Base-by-base conservation (phyloP, 805 yeast species). In the Candida broadrunensis region DNA sequence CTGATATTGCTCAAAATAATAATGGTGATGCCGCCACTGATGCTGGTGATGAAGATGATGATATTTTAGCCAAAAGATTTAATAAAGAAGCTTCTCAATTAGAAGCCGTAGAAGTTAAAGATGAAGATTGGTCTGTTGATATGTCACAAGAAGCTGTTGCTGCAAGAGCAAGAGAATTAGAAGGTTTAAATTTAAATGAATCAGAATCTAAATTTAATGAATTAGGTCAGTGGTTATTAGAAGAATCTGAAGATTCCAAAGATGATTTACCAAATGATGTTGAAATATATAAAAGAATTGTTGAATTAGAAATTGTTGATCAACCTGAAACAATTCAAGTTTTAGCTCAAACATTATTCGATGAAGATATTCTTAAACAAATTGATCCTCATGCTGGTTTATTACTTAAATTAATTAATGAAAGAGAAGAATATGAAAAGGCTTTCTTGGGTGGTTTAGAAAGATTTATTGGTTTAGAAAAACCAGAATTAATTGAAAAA, bases 121-220 rank as follows among this genome's bases (percentile, higher is more conserved):
- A 89, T 60, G 97, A 87, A 52, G 96, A 88, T 51, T 91, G 98
- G 98, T 88, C 97, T 15, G 96, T 90, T 33, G 99, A 91, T 65
- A 88, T 90, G 78, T 86, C 96, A 36, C 93, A 87, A 63, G 98
- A 89, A 69, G 98, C 98, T 43, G 88, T 91, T 49, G 83, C 85
- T 60, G 88, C 86, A 35, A 86, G 99, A 69, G 96, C 96, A 34
- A 71, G 80, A 54, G 95, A 87, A 62, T 75, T 89, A 50, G 95
- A 88, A 65, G 88, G 82, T 18, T 70, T 78, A 44, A 54, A 68
- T 33, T 61, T 75, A 44, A 65, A 63, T 45, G 78, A 67, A 35
- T 65, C 61, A 36, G 76, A 72, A 44, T 74, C 71, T 46, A 72
- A 73, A 43, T 83, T 79, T 63, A 85, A 83, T 48, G 82, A 84